Base-by-base conservation (phyloP, 345 rosid genomes). In the Moricandia moricandioides region DNA sequence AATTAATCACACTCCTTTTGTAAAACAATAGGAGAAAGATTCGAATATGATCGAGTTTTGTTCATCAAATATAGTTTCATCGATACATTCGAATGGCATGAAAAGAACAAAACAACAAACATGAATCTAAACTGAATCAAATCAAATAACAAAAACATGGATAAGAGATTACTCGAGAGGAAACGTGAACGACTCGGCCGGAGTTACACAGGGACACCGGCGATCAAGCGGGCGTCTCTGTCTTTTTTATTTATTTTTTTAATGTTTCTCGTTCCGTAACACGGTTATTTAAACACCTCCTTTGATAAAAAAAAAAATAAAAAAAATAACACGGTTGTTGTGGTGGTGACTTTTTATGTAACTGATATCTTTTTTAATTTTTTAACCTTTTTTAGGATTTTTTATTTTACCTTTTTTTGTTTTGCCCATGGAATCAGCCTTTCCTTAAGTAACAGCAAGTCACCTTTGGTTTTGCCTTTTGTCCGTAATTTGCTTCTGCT, bases 131-230 rank as follows among this genome's bases (percentile, higher is more conserved):
- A 33, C 10, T 6, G 29, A 70, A 70, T 17, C 1, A 21, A 55
- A 55, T 3, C 5, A 29, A 29, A 17, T 1, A 3, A 3, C 13
- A 31, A 24, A 55, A 7, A 69, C 59, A 14, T 27, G 21, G 72
- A 37, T 43, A 12, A 18, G 31, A 54, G 34, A 34, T 11, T 12
- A 75, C 69, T 29, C 16, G 60, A 5, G 24, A 59, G 51, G 10
- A 12, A 33, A 33, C 66, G 37, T 70, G 43, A 17, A 27, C 31
- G 69, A 47, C 30, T 70, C 68, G 80, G 84, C 81, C 84, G 84
- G 83, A 81, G 88, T 70, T 82, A 75, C 77, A 37, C 70, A 66
- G 81, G 75, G 79, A 21, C 85, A 58, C 90, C 86, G 86, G 87
- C 84, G 87, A 79, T 67, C 54, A 69, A 47, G 65, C 72, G 13